Evolutionary conservation across 805 yeast species (phyloP).

Genomic region (Kodamaea nitidulidarum): DNA sequence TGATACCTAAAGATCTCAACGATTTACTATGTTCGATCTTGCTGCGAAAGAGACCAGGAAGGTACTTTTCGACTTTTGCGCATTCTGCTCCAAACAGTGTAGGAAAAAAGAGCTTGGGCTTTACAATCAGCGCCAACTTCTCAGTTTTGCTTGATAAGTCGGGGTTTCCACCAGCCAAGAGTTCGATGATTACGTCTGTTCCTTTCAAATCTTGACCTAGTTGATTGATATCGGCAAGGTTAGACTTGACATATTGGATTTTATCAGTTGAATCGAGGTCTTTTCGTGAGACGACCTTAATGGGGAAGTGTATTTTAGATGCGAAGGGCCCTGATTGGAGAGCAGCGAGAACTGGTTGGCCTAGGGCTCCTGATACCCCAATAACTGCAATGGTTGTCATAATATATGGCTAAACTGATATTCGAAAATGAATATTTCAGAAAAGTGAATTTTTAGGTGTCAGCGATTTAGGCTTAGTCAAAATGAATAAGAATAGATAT

Average conservation of each 20-base stretch:
- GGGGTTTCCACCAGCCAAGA: slow-evolving; percentile 32
- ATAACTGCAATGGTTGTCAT: slow-evolving; percentile 40
- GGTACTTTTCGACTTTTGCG: slow-evolving; percentile 18
- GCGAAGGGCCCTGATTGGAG: slow-evolving; percentile 40
- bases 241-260: slow-evolving; percentile 37
- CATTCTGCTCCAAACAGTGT: slow-evolving; percentile 56
- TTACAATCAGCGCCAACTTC: slow-evolving; percentile 33
- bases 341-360: slow-evolving; percentile 44
- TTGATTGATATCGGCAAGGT: slow-evolving; percentile 18
- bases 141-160: slow-evolving; percentile 31
- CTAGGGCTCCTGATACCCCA: slow-evolving; percentile 52
- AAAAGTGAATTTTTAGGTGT: no score
- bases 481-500: no score
- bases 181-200: slow-evolving; percentile 50
- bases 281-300: slow-evolving; percentile 48
- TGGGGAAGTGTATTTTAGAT: slow-evolving; percentile 42
- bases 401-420: no score
- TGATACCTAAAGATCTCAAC: slow-evolving; percentile 44
- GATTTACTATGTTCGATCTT: slow-evolving; percentile 35
- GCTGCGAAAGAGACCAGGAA: slow-evolving; percentile 31
- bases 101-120: slow-evolving; percentile 53
- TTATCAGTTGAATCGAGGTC: slow-evolving; percentile 27
- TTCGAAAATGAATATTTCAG: no score
- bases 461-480: no score
- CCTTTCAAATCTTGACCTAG: slow-evolving; percentile 41